Base-by-base conservation (phyloP, 2,329 filamentous ascomycete species). In the Claviceps pusilla region DNA sequence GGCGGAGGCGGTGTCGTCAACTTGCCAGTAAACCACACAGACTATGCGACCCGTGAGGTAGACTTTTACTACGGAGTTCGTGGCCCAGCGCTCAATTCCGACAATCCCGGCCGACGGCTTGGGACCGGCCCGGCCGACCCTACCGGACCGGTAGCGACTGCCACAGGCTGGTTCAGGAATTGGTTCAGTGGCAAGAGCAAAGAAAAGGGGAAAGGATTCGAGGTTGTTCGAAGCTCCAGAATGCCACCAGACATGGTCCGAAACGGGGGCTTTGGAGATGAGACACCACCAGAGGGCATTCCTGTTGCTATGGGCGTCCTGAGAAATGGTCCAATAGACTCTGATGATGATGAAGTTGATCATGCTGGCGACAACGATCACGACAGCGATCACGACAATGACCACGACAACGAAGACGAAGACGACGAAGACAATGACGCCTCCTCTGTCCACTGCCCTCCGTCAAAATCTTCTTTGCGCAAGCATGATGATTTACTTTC, bases 61-160 rank as follows among this genome's bases (percentile, higher is more conserved):
- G 93, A 98, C 67, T 95, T 95, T 63, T 97, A 97, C 69, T 97
- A 98, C 63, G 87, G 89, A 10, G 86, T 95, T 19, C 82, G 93
- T 39, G 93, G 93, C 0, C 88, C 89, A 24, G 89, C 91, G 1
- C 72, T 97, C 12, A 90, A 85, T 61, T 86, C 89, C 1, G 87
- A 89, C 57, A 82, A 82, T 3, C 86, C 86, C 0, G 89, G 87
- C 24, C 79, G 93, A 51, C 91, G 87, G 65, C 75, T 96, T 51
- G 91, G 93, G 63, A 98, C 93, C 4, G 93, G 93, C 0, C 93
- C 93, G 2, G 89, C 90, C 9, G 91, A 98, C 71, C 93, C 93
- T 0, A 95, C 90, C 42, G 88, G 90, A 0, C 89, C 90, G 0
- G 87, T 95, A 24, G 86, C 89, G 1, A 91, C 87, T 7, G 91